These are phyloP conservation scores for Candida ovalis DNA, from an alignment of 805 yeast genomes.

Conservation along the genomic window DNA sequence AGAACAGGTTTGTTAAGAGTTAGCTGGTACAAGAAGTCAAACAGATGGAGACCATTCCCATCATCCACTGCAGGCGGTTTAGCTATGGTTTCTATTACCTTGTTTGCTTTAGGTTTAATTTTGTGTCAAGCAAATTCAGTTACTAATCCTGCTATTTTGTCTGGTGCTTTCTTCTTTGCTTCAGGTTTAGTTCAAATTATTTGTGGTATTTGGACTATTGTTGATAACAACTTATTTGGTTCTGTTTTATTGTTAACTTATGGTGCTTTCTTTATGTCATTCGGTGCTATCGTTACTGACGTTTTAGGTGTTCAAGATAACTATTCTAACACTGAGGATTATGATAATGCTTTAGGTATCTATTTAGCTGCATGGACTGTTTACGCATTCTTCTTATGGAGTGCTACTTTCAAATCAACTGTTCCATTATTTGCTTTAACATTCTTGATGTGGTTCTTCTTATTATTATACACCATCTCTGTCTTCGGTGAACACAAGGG, in stretches of 20 bases:
- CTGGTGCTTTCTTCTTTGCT: slow-evolving; percentile 39
- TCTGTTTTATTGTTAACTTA: slow-evolving; percentile 43
- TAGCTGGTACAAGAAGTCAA: slow-evolving; percentile 39
- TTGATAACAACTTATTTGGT: slow-evolving; percentile 46
- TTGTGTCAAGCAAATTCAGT: slow-evolving; percentile 39
- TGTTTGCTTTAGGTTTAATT: slow-evolving; percentile 40
- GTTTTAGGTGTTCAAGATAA: slow-evolving; percentile 40
- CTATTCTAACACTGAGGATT: slow-evolving; percentile 34
- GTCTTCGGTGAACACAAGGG: slow-evolving; percentile 34
- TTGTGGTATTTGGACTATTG: slow-evolving; percentile 45
- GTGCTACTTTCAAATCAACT: slow-evolving; percentile 43
- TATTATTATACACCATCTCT: slow-evolving; percentile 25
- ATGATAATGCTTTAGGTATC: slow-evolving; percentile 41
- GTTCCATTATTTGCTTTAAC: slow-evolving; percentile 36
- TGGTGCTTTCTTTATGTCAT: slow-evolving; percentile 49
- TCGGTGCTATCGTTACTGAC: slow-evolving; percentile 41
- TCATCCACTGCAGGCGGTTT: slow-evolving; percentile 46
- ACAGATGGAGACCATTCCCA: slow-evolving; percentile 36
- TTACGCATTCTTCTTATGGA: slow-evolving; percentile 41
- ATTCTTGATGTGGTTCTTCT: slow-evolving; percentile 39
- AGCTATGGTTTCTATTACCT: slow-evolving; percentile 36
- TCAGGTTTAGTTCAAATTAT: slow-evolving; percentile 43
- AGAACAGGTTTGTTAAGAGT: slow-evolving; percentile 34
- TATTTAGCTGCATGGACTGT: slow-evolving; percentile 47
- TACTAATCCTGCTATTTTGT: slow-evolving; percentile 35